Evolutionary conservation across 2,329 filamentous ascomycete species (phyloP), one percentile per base, ranked within the genome.

Genomic region (Sclerotinia minor): DNA sequence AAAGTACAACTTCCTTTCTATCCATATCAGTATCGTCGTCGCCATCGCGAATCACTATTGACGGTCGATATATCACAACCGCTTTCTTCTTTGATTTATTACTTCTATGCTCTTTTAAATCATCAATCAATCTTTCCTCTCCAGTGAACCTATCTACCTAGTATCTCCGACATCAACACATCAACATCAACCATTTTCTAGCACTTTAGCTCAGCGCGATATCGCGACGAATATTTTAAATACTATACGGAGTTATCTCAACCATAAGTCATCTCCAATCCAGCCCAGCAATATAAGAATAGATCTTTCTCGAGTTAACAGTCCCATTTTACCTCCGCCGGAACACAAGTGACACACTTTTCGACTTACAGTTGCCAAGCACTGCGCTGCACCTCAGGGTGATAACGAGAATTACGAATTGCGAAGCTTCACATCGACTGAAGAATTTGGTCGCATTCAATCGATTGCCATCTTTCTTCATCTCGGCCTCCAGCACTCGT

Each of bases 341-440:
- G 19, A 60, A 61, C 26, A 45, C 26, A 49, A 49, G 58, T 61
- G 29, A 21, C 26, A 49, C 58, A 32, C 19, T 8, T 47, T n/a
- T 35, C 41, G 55, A 58, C 38, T 44, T 44, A 49, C 58, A 61
- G 41, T 35, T 35, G 44, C 35, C 44, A 35, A 49, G 29, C 24
- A 19, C 29, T 24, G 29, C 26, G 29, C 26, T 19, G 29, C 35
- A 55, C 13, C 44, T n/a, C 44, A 47, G 11, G 17, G 29, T 19
- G 5, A 19, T 11, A 8, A 49, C 60, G 19, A 64, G 32, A 41
- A n/a, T 21, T 4, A 50, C 32, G 24, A 45, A 35, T 64, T 41
- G 47, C 60, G 60, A 64, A 35, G 32, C 59, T 63, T 63, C 32
- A 52, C 63, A 21, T 35, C 52, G 24, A 58, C 52, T 65, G 49